Base-by-base conservation (phyloP, 176 grass and related monocot species). In the Zea mays region DNA sequence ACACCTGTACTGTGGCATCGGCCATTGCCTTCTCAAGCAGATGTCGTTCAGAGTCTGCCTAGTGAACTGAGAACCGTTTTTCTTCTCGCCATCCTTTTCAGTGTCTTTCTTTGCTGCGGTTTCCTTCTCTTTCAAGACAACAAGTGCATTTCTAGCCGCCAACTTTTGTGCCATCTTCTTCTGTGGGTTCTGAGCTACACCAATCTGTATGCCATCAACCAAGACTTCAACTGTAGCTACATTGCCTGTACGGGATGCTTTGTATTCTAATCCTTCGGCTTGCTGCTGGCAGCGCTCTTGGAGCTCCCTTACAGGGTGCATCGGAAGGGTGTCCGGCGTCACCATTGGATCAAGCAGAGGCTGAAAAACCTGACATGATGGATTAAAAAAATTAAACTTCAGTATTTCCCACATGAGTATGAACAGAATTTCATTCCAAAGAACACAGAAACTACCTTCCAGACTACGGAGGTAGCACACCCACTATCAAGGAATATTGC, bases 161-260 rank as follows among this genome's bases (percentile, higher is more conserved):
- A 99, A 75, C 86, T 99, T 99, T 75, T 99, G 96, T 51, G 96
- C 96, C 96, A 99, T 99, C 71, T 99, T 99, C 87, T 95, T 99
- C 81, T 99, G 96, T 37, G 87, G 81, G 69, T 99, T 99, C 59
- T 99, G 96, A 61, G 90, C 96, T 83, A 96, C 79, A 67, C 96
- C 92, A 61, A 99, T 93, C 80, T 99, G 92, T 74, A 99, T 74
- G 62, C 92, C 96, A 15, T 99, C 90, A 42, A 99, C 80, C 58
- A 89, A 99, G 21, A 99, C 96, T 83, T 96, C 96, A 1, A 99
- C 96, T 1, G 90, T 99, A 41, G 96, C 92, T 62, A 99, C 55
- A 44, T 87, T 95, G 75, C 92, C 96, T 20, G 72, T 35, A 1
- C 96, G 88, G 14, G 88, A 87, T 8, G 96, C 96, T 75, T 96